Conservation (phyloP, 2,329 filamentous ascomycete species). For the Scytalidium sp. region DNA sequence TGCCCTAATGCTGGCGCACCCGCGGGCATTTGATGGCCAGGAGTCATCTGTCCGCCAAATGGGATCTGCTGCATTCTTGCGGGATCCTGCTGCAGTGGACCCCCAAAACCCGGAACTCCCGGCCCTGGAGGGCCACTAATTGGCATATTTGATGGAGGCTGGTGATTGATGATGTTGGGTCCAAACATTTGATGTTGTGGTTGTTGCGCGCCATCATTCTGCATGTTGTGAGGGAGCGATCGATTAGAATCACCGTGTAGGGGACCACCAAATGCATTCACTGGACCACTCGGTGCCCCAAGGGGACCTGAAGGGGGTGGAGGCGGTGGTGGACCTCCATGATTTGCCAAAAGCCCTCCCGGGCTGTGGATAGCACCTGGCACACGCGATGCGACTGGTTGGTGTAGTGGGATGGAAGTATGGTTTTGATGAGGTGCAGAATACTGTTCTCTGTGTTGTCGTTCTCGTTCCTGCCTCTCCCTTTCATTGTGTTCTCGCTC, state of each 20-base stretch:
- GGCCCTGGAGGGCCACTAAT: slow-evolving; percentile 58
- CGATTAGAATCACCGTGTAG: slow-evolving; percentile 51
- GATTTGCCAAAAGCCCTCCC: slow-evolving; percentile 78
- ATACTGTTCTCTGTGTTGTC: slow-evolving; percentile 60
- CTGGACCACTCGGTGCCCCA: slow-evolving; percentile 30
- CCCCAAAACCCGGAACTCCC: slow-evolving; percentile 62
- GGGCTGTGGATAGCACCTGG: slow-evolving; percentile 85
- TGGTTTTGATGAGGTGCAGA: slow-evolving; percentile 78
- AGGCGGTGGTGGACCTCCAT: slow-evolving; percentile 59
- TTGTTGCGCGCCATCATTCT: slow-evolving; percentile 36
- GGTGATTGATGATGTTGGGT: slow-evolving; percentile 39
- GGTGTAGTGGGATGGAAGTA: slow-evolving; percentile 86
- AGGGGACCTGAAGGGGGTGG: slow-evolving; percentile 47
- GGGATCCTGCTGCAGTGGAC: slow-evolving; percentile 45
- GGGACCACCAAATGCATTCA: slow-evolving; percentile 49
- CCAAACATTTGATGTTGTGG: slow-evolving; percentile 57
- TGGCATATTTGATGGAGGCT: slow-evolving; percentile 46
- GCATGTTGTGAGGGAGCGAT: slow-evolving; percentile 50
- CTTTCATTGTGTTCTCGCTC: slow-evolving; percentile 40
- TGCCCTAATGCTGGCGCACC: slow-evolving; percentile 58
- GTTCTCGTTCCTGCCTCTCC: slow-evolving; percentile 64
- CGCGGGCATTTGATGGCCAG: slow-evolving; percentile 25
- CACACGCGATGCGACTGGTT: slow-evolving; percentile 83
- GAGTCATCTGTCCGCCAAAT: slow-evolving; percentile 44
- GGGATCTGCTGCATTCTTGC: slow-evolving; percentile 61